These are phyloP conservation scores for Pistacia vera DNA, from an alignment of 345 rosid species.

Conservation along the genomic window DNA sequence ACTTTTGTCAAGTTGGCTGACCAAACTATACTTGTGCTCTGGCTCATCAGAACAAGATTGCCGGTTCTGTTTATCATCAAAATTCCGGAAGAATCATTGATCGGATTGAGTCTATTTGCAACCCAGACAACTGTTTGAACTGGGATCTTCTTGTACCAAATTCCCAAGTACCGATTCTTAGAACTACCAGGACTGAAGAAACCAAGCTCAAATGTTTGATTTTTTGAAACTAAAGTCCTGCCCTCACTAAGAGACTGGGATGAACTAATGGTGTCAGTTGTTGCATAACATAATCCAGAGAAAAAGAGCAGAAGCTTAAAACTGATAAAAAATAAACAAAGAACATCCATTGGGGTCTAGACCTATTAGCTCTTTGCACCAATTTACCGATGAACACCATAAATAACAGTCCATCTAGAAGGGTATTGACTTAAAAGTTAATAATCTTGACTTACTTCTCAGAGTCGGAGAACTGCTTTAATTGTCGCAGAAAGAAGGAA, in stretches of 20 bases:
- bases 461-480: too few species aligned
- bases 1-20: constrained; percentile 28
- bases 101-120: constrained; percentile 46
- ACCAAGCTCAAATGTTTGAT: constrained; percentile 32
- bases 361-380: neutral
- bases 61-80: constrained; percentile 31
- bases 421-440: too few species aligned
- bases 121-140: constrained; percentile 51
- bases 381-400: neutral
- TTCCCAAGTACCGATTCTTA: constrained; percentile 43
- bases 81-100: constrained; percentile 41
- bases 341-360: constrained; percentile 3
- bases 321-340: neutral
- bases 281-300: constrained; percentile 1
- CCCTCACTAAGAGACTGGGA: constrained; percentile 16
- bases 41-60: constrained; percentile 20
- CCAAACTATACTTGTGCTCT: constrained; percentile 32
- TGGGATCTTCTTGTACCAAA: constrained; percentile 51
- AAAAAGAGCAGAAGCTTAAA: neutral
- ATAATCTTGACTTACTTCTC: neutral
- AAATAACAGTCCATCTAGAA: neutral
- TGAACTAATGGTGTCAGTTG: constrained; percentile 18
- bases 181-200: constrained; percentile 46
- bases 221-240: constrained; percentile 30
- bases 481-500: neutral